Percentiles rank a stretch among this genome's conserved stretches.
Evolutionary conservation across 2,329 filamentous ascomycete species (phyloP).

Genomic region (Claviceps sp.): DNA sequence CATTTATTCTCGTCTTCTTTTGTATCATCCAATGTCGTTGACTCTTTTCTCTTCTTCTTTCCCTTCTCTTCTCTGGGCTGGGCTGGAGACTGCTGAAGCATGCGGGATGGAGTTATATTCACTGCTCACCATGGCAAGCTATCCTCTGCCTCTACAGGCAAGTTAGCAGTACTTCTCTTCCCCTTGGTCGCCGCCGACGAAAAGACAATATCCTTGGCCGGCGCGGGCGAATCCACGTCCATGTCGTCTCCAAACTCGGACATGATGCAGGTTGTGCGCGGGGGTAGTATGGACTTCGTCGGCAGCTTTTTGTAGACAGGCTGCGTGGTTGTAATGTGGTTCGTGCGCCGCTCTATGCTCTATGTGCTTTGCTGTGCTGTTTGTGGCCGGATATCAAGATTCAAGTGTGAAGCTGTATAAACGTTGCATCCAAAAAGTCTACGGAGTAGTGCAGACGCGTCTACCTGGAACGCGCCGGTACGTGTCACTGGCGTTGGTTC

Average conservation of each 20-base stretch:
- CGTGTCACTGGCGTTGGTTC: background rate
- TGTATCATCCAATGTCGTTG: no score
- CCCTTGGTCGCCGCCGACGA: conserved; percentile 70
- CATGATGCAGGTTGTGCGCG: conserved; percentile 23
- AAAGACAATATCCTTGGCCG: conserved; percentile 46
- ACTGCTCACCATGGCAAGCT: conserved; percentile 68
- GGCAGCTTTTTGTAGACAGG: background rate
- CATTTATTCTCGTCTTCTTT: background rate
- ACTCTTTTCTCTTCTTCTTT: background rate
- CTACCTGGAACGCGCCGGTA: background rate
- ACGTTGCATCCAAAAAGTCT: no score
- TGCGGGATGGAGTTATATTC: no score
- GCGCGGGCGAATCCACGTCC: conserved; percentile 40
- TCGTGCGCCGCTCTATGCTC: no score
- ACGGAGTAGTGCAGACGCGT: background rate
- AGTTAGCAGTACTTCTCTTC: conserved; percentile 82
- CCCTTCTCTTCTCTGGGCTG: background rate
- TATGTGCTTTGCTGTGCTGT: background rate
- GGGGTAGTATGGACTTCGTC: background rate
- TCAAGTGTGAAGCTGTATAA: no score
- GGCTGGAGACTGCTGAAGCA: no score
- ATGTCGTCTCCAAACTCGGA: conserved; percentile 49
- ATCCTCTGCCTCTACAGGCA: conserved; percentile 89
- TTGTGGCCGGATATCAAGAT: background rate
- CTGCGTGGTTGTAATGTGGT: background rate